These are phyloP conservation scores for Metschnikowia corniflorae DNA, from an alignment of 805 yeast genomes.

Conservation along the genomic window DNA sequence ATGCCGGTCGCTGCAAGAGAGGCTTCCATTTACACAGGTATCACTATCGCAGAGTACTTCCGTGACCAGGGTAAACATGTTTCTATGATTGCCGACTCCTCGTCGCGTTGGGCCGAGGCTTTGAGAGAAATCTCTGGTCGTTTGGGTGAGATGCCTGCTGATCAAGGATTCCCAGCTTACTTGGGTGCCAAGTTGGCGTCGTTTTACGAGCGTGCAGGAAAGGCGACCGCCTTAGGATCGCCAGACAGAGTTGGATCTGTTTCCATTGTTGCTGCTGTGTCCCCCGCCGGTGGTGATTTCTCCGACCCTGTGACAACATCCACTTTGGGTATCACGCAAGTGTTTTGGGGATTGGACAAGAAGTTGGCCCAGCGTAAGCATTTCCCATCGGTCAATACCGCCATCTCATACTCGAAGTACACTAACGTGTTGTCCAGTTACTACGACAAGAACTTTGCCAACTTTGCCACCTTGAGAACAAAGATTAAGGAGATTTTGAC, in stretches of 20 bases:
- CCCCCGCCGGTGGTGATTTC: slow-evolving; percentile 99
- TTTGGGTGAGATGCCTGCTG: slow-evolving; percentile 99
- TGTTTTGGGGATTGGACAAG: slow-evolving; percentile 99
- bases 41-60: slow-evolving; percentile 97
- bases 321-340: slow-evolving; percentile 99
- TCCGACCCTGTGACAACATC: slow-evolving; percentile 99
- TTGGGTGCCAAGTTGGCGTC: slow-evolving; percentile 98
- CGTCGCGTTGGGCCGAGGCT: slow-evolving; percentile 99
- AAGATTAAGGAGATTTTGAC: slow-evolving; percentile 91
- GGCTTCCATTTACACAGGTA: slow-evolving; percentile 98
- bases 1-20: slow-evolving; percentile 99
- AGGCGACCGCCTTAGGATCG: slow-evolving; percentile 89
- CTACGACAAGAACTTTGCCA: slow-evolving; percentile 84
- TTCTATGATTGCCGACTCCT: slow-evolving; percentile 99
- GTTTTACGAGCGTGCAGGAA: slow-evolving; percentile 99
- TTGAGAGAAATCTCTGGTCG: slow-evolving; percentile 99
- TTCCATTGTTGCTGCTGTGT: slow-evolving; percentile 98
- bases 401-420: slow-evolving; percentile 95
- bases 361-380: slow-evolving; percentile 99
- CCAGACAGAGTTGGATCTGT: slow-evolving; percentile 97
- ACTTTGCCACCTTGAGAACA: slow-evolving; percentile 85
- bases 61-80: slow-evolving; percentile 99
- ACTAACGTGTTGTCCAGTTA: slow-evolving; percentile 81
- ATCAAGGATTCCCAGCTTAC: slow-evolving; percentile 99
- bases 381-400: slow-evolving; percentile 97